Evolutionary conservation across 148 eudicot species (phyloP).

Genomic region (Bassia scoparia): DNA sequence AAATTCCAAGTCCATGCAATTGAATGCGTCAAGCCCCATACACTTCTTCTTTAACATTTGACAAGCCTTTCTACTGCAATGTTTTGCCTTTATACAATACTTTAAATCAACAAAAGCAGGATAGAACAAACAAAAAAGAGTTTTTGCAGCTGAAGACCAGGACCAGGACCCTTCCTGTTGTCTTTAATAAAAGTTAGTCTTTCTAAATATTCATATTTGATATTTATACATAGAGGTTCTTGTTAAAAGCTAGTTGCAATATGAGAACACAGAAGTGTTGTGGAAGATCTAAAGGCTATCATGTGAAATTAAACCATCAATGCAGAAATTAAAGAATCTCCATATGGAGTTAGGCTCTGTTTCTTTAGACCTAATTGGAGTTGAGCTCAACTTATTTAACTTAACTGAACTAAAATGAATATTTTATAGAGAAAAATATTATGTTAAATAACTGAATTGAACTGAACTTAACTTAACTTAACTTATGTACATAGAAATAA

Average conservation of each 20-base stretch:
- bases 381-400: too few species aligned
- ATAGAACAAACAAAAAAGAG: not conserved
- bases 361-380: too few species aligned
- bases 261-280: not conserved
- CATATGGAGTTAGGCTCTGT: too few species aligned
- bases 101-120: not conserved
- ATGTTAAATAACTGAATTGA: too few species aligned
- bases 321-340: not conserved
- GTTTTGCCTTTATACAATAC: not conserved
- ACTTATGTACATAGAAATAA: too few species aligned
- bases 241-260: not conserved
- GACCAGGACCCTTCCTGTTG: not conserved
- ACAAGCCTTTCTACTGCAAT: constrained; percentile 67
- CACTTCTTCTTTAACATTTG: constrained; percentile 97
- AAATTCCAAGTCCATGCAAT: constrained; percentile 94
- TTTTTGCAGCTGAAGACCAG: not conserved
- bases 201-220: not conserved
- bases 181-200: not conserved
- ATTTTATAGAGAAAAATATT: too few species aligned
- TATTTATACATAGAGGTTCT: not conserved
- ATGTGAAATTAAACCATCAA: not conserved
- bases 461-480: too few species aligned
- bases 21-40: constrained; percentile 93
- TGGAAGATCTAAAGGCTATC: not conserved
- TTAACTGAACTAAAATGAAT: too few species aligned